Evolutionary conservation across 805 yeast genomes (phyloP).

Genomic region (Zygosaccharomyces bisporus): DNA sequence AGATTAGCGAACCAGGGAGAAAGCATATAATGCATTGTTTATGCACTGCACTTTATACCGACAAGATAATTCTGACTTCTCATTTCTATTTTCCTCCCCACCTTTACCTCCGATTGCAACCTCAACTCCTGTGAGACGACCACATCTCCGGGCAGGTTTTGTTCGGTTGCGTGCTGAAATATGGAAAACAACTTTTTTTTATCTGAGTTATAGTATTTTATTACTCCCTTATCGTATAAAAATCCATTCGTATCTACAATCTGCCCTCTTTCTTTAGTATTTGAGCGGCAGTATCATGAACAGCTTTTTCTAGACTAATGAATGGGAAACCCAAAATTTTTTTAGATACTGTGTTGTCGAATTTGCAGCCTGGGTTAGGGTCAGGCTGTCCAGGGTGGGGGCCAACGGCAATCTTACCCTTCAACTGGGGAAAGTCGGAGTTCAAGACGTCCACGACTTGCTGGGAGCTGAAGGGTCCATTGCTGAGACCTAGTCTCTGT

Average conservation of each 20-base stretch:
- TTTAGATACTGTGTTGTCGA: slow-evolving; percentile 23
- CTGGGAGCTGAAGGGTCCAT: slow-evolving; percentile 29
- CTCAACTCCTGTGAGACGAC: too few species aligned
- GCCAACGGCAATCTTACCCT: slow-evolving; percentile 37
- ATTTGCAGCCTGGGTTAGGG: slow-evolving; percentile 10
- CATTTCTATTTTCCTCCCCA: too few species aligned
- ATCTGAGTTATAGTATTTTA: neutral
- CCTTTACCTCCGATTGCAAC: too few species aligned
- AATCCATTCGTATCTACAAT: neutral
- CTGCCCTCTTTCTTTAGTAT: slow-evolving; percentile 9
- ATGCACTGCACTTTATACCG: too few species aligned
- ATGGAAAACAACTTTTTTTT: slow-evolving; percentile 31
- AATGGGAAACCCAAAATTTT: slow-evolving; percentile 24
- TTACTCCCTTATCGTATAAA: neutral
- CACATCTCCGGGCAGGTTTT: too few species aligned
- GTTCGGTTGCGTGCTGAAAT: too few species aligned
- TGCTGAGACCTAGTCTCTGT: slow-evolving; percentile 35
- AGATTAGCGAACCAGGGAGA: too few species aligned
- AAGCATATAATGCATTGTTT: too few species aligned
- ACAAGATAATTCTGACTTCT: too few species aligned
- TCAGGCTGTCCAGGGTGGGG: slow-evolving; percentile 6
- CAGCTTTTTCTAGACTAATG: slow-evolving; percentile 17
- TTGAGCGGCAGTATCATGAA: slow-evolving; percentile 28
- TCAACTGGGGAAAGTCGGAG: slow-evolving; percentile 42
- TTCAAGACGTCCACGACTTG: slow-evolving; percentile 31